Evolutionary conservation across 1,139 yeast genomes (phyloP).

Genomic region (Nadsonia starkeyi-henricii): DNA sequence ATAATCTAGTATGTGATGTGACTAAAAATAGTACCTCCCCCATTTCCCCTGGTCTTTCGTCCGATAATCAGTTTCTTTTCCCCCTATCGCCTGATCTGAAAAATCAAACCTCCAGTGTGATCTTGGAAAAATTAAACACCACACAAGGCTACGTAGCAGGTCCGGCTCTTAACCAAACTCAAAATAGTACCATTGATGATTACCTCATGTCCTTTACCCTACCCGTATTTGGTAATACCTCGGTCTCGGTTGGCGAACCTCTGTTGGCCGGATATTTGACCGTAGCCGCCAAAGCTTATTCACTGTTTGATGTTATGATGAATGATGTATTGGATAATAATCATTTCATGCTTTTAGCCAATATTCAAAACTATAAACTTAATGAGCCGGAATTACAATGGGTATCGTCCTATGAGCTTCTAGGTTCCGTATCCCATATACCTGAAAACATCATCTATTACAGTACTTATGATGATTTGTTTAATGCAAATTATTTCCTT

Average conservation of each 20-base stretch:
- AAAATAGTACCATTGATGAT: slow-evolving; percentile 13
- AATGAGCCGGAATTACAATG: slow-evolving; percentile 7
- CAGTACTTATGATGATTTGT: neutral
- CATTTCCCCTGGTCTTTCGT: neutral
- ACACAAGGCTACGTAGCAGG: slow-evolving; percentile 19
- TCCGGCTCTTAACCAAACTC: slow-evolving; percentile 10
- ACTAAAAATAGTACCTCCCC: neutral
- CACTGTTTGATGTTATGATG: slow-evolving; percentile 35
- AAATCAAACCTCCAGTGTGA: neutral
- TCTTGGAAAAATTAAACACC: neutral
- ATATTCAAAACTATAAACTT: slow-evolving; percentile 17
- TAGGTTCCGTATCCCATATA: neutral
- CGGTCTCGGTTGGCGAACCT: slow-evolving; percentile 47
- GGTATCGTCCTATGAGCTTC: neutral
- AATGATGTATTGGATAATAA: slow-evolving; percentile 29
- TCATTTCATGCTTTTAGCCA: slow-evolving; percentile 27
- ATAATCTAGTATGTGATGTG: slow-evolving; percentile 25
- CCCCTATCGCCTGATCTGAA: slow-evolving; percentile 35
- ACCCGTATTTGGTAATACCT: slow-evolving; percentile 60
- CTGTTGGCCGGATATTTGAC: slow-evolving; percentile 61
- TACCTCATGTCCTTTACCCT: slow-evolving; percentile 45
- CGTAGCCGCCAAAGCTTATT: slow-evolving; percentile 44
- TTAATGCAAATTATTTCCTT: neutral
- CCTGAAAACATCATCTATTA: neutral
- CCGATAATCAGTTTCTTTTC: slow-evolving; percentile 25